phyloP scores from a whole-genome alignment of 2,329 filamentous ascomycete species.

The Mycosphaerella sp. region DNA sequence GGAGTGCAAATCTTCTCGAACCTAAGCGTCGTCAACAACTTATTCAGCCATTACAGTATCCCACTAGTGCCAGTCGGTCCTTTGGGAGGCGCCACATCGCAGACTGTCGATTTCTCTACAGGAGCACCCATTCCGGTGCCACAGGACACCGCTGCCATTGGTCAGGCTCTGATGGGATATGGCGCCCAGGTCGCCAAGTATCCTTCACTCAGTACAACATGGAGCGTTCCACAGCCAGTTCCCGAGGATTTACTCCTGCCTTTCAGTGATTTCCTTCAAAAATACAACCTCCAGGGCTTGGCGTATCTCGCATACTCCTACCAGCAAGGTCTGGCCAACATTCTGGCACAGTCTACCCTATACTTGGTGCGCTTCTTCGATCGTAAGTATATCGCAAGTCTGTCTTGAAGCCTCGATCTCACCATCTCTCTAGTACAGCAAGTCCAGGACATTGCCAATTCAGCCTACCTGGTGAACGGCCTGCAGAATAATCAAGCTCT shows the following conservation, averaged over 20 bases:
- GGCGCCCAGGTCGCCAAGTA: constrained; percentile 31
- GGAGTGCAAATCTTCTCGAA: constrained; percentile 41
- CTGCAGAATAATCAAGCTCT: constrained; percentile 15
- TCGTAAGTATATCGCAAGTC: not conserved
- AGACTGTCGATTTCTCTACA: not conserved
- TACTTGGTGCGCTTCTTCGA: constrained; percentile 41
- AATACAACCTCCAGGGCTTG: constrained; percentile 43
- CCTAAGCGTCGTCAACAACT: constrained; percentile 38
- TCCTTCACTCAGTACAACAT: constrained; percentile 10
- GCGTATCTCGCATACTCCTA: constrained; percentile 40
- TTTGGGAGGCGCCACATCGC: constrained; percentile 3
- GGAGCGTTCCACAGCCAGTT: constrained; percentile 38
- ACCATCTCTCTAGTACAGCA: not conserved
- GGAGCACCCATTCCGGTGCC: not conserved
- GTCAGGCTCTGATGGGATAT: constrained; percentile 20
- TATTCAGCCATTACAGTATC: constrained; percentile 44
- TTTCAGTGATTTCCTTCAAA: constrained; percentile 45
- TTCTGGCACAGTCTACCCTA: constrained; percentile 40
- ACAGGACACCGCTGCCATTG: constrained; percentile 2
- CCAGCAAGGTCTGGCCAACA: constrained; percentile 43
- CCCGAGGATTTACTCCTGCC: constrained; percentile 45
- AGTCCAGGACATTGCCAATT: constrained; percentile 4
- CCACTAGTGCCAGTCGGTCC: constrained; percentile 27
- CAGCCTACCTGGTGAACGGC: constrained; percentile 17
- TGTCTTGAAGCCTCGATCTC: not conserved